Evolutionary conservation across 2,329 filamentous ascomycete species (phyloP), one percentile per base, ranked within the genome.

Genomic region (Fusarium concolor): DNA sequence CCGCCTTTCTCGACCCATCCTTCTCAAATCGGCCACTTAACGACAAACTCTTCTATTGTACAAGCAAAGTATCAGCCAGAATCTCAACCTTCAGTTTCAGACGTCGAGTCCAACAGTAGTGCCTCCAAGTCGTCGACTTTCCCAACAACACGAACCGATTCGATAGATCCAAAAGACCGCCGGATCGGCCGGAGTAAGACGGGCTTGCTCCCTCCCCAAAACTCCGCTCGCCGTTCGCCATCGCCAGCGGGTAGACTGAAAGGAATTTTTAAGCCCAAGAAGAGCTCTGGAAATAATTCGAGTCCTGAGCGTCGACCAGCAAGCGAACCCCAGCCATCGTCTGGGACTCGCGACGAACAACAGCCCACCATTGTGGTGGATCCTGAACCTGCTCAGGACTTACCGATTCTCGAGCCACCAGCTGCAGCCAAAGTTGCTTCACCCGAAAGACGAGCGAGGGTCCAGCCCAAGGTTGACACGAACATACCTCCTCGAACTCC

Each of bases 191-290:
- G 72, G 54, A 72, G 69, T 56, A 74, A 73, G 64, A 74, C 72
- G 31, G 56, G 70, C 38, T 59, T 74, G 42, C 51, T 71, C 15
- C 72, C 72, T 56, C 72, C 72, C 22, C 75, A 74, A 68, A 80
- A 78, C 71, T 80, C 81, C 62, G 76, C 79, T 44, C 85, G 85
- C 70, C 86, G 91, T 62, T 88, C 88, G 24, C 84, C 87, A 20
- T 94, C 93, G 11, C 91, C 92, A 12, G 88, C 86, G 51, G 87
- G 89, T 74, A 92, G 89, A 74, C 82, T 95, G 64, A 91, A 74
- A 47, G 72, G 90, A 74, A 91, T 90, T 14, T 93, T 96, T 73
- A 86, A 68, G 26, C 64, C 71, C 17, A 74, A 66, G 37, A 74
- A 66, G 65, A 70, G 58, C 47, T 69, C 68, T 11, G 62, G 33